These are phyloP conservation scores for Vanderwaltozyma tropicalis DNA, from an alignment of 805 yeast genomes.

Conservation along the genomic window DNA sequence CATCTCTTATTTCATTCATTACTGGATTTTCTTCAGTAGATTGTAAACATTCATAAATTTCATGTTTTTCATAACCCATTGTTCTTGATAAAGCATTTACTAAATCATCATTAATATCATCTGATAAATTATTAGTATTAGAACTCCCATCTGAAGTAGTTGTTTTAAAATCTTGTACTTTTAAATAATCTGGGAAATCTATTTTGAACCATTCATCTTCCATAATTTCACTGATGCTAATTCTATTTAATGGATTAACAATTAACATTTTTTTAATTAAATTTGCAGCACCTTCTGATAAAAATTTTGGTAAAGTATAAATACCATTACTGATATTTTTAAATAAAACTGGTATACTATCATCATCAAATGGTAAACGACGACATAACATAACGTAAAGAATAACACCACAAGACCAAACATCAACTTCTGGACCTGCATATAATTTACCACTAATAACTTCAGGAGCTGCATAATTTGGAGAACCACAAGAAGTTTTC, in stretches of 20 bases:
- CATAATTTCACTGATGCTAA: slow-evolving; percentile 84
- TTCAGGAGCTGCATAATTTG: slow-evolving; percentile 96
- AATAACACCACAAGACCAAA: slow-evolving; percentile 95
- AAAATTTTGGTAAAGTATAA: slow-evolving; percentile 77
- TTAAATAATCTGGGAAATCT: slow-evolving; percentile 67
- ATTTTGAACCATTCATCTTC: slow-evolving; percentile 89
- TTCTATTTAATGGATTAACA: slow-evolving; percentile 88
- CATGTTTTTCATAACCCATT: slow-evolving; percentile 84
- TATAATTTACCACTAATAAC: slow-evolving; percentile 88
- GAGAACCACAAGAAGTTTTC: slow-evolving; percentile 92
- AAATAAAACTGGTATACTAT: slow-evolving; percentile 86
- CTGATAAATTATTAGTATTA: slow-evolving; percentile 2
- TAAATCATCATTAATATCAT: slow-evolving; percentile 55
- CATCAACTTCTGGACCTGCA: slow-evolving; percentile 98
- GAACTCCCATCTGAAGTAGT: background rate
- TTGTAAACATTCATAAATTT: slow-evolving; percentile 61
- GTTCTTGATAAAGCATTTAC: slow-evolving; percentile 65
- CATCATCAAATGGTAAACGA: slow-evolving; percentile 91
- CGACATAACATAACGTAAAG: slow-evolving; percentile 94
- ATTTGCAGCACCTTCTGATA: slow-evolving; percentile 76
- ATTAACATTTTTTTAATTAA: slow-evolving; percentile 82
- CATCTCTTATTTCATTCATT: slow-evolving; percentile 72
- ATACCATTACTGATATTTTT: slow-evolving; percentile 90
- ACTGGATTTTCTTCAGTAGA: slow-evolving; percentile 37
- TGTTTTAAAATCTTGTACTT: slow-evolving; percentile 35